These are phyloP conservation scores for Lepidium campestre DNA, from an alignment of 441 rosid species.

Conservation along the genomic window DNA sequence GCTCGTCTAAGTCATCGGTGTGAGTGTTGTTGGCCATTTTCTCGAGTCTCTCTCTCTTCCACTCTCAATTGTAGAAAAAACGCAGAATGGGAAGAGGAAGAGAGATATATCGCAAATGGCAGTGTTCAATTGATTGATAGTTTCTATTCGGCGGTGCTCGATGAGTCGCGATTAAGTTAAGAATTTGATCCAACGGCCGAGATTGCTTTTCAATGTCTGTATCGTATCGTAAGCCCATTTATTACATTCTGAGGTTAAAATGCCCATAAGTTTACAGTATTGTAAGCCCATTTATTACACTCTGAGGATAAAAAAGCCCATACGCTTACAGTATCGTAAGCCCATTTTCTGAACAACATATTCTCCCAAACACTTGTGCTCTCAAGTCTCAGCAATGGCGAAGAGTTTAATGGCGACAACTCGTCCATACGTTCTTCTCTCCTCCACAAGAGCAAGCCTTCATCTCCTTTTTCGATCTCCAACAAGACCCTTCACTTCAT, in stretches of 20 bases:
- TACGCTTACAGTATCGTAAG: not conserved
- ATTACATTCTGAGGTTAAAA: no score
- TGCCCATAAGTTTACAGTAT: no score
- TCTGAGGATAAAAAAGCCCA: no score
- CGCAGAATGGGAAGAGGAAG: not conserved
- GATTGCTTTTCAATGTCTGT: not conserved
- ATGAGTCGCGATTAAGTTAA: not conserved
- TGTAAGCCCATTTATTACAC: no score
- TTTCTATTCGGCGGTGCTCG: not conserved
- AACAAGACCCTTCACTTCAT: slow-evolving; percentile 24
- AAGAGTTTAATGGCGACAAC: slow-evolving; percentile 37
- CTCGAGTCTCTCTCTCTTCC: not conserved
- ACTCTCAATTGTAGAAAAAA: not conserved
- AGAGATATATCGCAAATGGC: not conserved
- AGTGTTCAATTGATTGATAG: slow-evolving; percentile 13
- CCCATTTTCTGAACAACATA: not conserved
- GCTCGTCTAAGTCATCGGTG: slow-evolving; percentile 82
- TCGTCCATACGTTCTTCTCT: slow-evolving; percentile 42
- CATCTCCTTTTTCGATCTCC: slow-evolving; percentile 23
- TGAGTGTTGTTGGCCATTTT: slow-evolving; percentile 45
- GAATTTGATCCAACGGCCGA: slow-evolving; percentile 12
- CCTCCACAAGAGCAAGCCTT: slow-evolving; percentile 27
- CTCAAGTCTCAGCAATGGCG: slow-evolving; percentile 32
- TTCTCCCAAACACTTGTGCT: not conserved
- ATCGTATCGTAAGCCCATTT: no score